phyloP scores from a whole-genome alignment of 257 asterid species.

The Solanum gracilifrons region DNA sequence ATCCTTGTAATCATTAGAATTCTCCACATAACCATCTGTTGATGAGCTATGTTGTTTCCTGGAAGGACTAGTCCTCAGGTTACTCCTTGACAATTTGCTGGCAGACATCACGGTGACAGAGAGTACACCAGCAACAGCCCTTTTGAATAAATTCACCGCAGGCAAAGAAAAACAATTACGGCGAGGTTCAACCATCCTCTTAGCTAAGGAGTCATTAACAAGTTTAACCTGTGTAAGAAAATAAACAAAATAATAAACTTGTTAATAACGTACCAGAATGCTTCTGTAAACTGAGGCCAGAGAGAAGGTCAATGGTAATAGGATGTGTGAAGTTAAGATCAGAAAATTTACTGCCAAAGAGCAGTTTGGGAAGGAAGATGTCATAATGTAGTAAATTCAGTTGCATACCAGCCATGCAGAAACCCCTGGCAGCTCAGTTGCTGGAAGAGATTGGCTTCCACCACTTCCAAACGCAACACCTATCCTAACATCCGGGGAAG shows the following conservation, averaged over 20 bases:
- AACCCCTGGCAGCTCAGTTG: constrained; percentile 94
- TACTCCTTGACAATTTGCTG: constrained; percentile 41
- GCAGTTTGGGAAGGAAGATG: background rate
- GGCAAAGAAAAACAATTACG: constrained; percentile 89
- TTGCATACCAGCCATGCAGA: constrained; percentile 91
- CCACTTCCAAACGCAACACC: constrained; percentile 97
- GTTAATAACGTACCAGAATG: background rate
- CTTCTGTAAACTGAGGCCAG: background rate
- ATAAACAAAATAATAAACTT: background rate
- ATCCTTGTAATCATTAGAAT: constrained; percentile 32
- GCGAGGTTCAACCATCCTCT: constrained; percentile 93
- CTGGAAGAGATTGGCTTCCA: constrained; percentile 94
- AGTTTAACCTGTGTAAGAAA: constrained; percentile 47
- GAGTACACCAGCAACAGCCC: constrained; percentile 71
- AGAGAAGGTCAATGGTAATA: background rate
- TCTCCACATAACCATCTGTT: constrained; percentile 24
- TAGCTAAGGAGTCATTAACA: constrained; percentile 58
- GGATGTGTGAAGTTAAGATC: background rate
- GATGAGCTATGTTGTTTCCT: constrained; percentile 25
- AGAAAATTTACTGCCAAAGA: background rate
- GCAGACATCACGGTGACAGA: constrained; percentile 63
- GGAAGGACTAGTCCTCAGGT: constrained; percentile 30
- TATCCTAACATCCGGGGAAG: constrained; percentile 85
- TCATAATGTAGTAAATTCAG: background rate
- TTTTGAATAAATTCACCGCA: constrained; percentile 54